A percentile compares a stretch with the other conserved stretches of the same genome.
Conservation (phyloP, 176 grass and related monocot species). For the Juncus effusus region DNA sequence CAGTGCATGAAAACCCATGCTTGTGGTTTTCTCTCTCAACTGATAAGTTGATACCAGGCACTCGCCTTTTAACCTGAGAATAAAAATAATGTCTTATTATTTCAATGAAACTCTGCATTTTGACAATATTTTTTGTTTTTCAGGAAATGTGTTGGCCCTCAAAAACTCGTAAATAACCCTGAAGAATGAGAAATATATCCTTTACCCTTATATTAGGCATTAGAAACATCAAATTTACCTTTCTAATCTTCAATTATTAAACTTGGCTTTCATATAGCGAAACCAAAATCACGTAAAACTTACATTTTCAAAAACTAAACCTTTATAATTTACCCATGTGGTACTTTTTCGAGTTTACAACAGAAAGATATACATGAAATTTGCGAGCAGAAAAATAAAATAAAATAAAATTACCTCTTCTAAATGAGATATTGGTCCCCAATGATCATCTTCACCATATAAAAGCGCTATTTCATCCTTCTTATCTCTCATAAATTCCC, state of each 20-base stretch:
- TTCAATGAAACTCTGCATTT: not conserved
- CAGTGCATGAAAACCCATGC: slow-evolving; percentile 71
- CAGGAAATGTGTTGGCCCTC: too few species aligned
- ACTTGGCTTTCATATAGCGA: too few species aligned
- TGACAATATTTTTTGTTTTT: slow-evolving; percentile 12
- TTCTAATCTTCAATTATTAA: too few species aligned
- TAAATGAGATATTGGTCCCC: slow-evolving; percentile 70
- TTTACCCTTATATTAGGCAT: too few species aligned
- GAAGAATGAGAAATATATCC: too few species aligned
- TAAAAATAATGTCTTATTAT: not conserved
- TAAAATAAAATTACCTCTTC: slow-evolving; percentile 53
- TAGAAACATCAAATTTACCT: too few species aligned
- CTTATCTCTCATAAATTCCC: slow-evolving; percentile 61
- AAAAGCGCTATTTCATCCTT: slow-evolving; percentile 62
- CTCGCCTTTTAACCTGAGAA: slow-evolving; percentile 45
- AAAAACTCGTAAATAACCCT: too few species aligned
- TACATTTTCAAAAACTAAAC: not conserved
- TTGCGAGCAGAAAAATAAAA: slow-evolving; percentile 5
- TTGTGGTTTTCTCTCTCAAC: slow-evolving; percentile 78
- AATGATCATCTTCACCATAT: slow-evolving; percentile 79
- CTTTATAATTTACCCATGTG: not conserved
- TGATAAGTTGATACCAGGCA: slow-evolving; percentile 41
- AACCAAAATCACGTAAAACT: not conserved
- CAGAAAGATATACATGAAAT: not conserved
- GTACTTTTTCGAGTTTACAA: not conserved